Evolutionary conservation across 139 green algal genomes (phyloP), one percentile per base, ranked within the genome.

Genomic region (Spirogloea muscicola): DNA sequence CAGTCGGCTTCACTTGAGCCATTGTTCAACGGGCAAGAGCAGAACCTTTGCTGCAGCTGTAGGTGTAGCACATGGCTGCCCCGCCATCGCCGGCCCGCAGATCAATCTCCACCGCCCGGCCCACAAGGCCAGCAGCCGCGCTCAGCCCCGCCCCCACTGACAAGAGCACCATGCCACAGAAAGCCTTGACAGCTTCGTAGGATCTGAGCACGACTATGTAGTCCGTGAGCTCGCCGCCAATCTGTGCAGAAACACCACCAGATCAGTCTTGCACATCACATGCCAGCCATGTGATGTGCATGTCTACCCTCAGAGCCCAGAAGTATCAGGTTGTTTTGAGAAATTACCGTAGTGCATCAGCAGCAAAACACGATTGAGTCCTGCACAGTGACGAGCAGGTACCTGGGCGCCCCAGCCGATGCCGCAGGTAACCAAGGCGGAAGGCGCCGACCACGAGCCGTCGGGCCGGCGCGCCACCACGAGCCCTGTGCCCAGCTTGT

Each of bases 31-130:
- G n/a, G n/a, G n/a, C n/a, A n/a, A n/a, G n/a, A n/a, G n/a, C n/a
- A n/a, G n/a, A n/a, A 68, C 69, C 61, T 31, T 80, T 80, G 16
- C 43, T 77, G 72, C 64, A 77, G 60, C 72, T 77, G 72, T 80
- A 80, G 3, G 62, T 69, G 49, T 66, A 77, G 43, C 72, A 80
- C 1, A 37, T 31, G 21, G 72, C 68, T 1, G 68, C 31, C 33
- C 72, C 72, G 10, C 21, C 27, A 3, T 40, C 33, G 0, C 72
- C 72, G n/a, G 59, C 33, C 2, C 72, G 72, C 18, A 80, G 16
- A 2, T 80, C 72, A 34, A 62, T 62, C 52, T 80, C 72, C 38
- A 42, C 64, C 10, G 36, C 29, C 36, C 72, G 72, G 21, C 72
- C 72, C 37, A 80, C 60, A 37, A 62, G 72, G 10, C 72, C 72